Evolutionary conservation across 192 early-diverging fungal genomes (phyloP), one percentile per base, ranked within the genome.

Genomic region (Rhizoclosmatium globosum): DNA sequence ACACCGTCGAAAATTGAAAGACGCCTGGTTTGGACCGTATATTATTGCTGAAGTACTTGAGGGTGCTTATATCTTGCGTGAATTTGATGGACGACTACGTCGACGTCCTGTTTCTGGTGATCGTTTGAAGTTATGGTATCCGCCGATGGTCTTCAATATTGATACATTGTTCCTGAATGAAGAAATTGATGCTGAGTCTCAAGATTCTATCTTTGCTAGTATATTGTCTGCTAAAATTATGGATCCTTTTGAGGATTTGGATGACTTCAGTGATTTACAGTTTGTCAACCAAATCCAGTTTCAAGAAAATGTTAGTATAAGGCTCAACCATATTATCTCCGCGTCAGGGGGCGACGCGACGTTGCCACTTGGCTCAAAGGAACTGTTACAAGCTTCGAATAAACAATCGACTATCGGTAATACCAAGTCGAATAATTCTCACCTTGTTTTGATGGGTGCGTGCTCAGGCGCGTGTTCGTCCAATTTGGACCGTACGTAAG

Each of bases 311-410:
- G 7, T 62, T 4, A 7, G 7, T 21, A 19, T 21, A 19, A 7
- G 38, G 9, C 11, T 21, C 21, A 21, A 4, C 21, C 15, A 9
- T 31, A 39, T 62, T 62, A 6, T 62, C 60, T 62, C 60, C 38
- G 60, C 60, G 60, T 62, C 60, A 62, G 38, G 60, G 60, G 60
- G 38, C 60, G 60, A 62, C 60, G 38, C 60, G 60, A 19, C 9
- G 38, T 21, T 62, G 7, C 21, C 60, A 23, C 50, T 62, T 9
- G 60, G 1, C 53, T 19, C 21, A 7, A 62, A 62, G 21, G 60
- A 21, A 62, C 60, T 62, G 60, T 62, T 62, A 62, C 60, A 62
- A 9, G 15, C 60, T 39, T 62, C 53, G 53, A 31, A 31, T 31
- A 31, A 31, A 31, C 31, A 31, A 31, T 0, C 31, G 31, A 31